Evolutionary conservation across 352 stramenopile species (phyloP), one percentile per base, ranked within the genome.

Genomic region (Pythium pyrilobum): DNA sequence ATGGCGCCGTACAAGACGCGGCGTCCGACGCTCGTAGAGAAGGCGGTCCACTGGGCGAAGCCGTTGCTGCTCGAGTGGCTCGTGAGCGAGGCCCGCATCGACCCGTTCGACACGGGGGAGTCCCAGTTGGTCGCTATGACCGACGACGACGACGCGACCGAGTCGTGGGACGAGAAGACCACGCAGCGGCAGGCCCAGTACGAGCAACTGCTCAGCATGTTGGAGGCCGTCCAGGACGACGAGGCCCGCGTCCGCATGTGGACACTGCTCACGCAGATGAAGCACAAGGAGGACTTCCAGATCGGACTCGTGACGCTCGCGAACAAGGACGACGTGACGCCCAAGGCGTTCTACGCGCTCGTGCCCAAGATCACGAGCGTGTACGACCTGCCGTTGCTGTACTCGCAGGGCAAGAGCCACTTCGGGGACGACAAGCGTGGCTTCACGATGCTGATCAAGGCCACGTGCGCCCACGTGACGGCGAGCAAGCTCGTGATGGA

Each of bases 401-500:
- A 41, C 31, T 50, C 52, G 11, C 34, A 50, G 23, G 52, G 36
- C 4, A 25, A 41, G 11, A 37, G 29, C n/a, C 44, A 42, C 21
- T 32, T 59, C 16, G 10, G 44, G 15, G 31, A 42, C 1, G 52
- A 51, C 32, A 25, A 42, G 40, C 28, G 32, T 31, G 45, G 31
- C 2, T 51, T 59, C 31, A 29, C 29, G 23, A 18, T 16, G n/a
- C 52, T 59, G 3, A 21, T 59, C 21, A 29, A 12, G 23, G 24
- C 16, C 10, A 23, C 52, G 0, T 46, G 52, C n/a, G 41, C 51
- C 32, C 54, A 56, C 32, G 25, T 62, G 5, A 38, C 56, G 8
- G 15, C 32, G 12, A 51, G 56, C 16, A 56, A 56, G 24, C 46
- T 62, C 21, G 44, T 62, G 21, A n/a, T 62, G 15, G 54, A 62